Evolutionary conservation across 177 flowering plant species (phyloP), one percentile per base, ranked within the genome.

Genomic region (Tripterygium wilfordii): DNA sequence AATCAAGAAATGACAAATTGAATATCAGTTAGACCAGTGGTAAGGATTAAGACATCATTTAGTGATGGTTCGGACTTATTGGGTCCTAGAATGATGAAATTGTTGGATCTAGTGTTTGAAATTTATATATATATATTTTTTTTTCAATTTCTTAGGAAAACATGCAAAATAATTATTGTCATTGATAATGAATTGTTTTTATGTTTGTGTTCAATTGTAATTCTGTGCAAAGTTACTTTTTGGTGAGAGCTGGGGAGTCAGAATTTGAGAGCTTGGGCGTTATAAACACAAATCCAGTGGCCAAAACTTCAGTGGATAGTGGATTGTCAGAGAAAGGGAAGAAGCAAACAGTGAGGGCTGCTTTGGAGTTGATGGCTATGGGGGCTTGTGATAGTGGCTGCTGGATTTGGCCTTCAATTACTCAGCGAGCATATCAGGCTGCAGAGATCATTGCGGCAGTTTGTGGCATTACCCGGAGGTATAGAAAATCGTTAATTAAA

Each of bases 351-450:
- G 69, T 71, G 14, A 76, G 50, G 42, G 78, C 95, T 7, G 98
- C 98, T 37, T 55, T 79, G 33, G 72, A 61, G 0, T 62, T 90
- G 74, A 83, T 80, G 67, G 71, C 55, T 42, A 68, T 79, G 80
- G 82, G 78, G 28, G 95, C 98, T 16, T 87, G 95, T 58, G 88
- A 81, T 13, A 67, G 62, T 9, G 72, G 67, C 53, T 90, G 96
- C 56, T 87, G 98, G 98, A 79, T 90, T 59, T 90, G 95, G 98
- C 92, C 96, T 60, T 87, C 98, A 24, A 87, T 90, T 45, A 90
- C 98, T 31, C 98, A 90, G 70, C 66, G 98, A 64, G 86, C 98
- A 64, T 90, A 90, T 50, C 95, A 90, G 58, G 82, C 92, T 53
- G 98, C 96, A 3, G 98, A 87, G 75, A 79, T 85, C 46, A 83